Evolutionary conservation across 768 basidiomycete species (phyloP), one percentile per base, ranked within the genome.

Genomic region (Pleurotus ostreatus): DNA sequence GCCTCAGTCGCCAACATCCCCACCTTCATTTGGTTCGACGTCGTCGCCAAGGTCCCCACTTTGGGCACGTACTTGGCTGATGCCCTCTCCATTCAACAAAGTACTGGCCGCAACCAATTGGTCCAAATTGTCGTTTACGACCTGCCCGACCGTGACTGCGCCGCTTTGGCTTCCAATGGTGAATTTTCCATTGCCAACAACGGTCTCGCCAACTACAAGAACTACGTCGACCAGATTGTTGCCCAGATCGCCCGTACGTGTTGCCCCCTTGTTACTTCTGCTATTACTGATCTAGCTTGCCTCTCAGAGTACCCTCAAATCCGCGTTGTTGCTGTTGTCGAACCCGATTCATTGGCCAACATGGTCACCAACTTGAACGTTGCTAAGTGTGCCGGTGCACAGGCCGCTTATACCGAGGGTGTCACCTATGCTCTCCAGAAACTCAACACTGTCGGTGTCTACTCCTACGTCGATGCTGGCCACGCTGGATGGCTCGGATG

Each of bases 401-500:
- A 80, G 61, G 66, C 70, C 30, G 76, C 79, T 12, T 84, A 85
- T 71, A 71, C 76, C 62, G 74, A 71, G 57, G 76, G 78, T 62
- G 75, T 79, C 48, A 79, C 70, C 46, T 84, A 83, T 61, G 82
- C 83, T 26, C 74, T 84, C 47, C 72, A 81, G 64, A 75, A 81
- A 62, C 75, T 84, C 61, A 75, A 76, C 62, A 59, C 72, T 43
- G 76, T 81, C 51, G 80, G 81, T 56, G 81, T 85, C 48, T 81
- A 78, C 76, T 72, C 74, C 69, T 84, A 85, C 69, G 72, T 84
- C 62, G 83, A 84, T 66, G 83, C 82, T 63, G 82, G 81, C 38
- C 81, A 83, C 60, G 81, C 80, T 57, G 82, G 83, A 49, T 85
- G 84, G 84, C 76, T 85, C 58, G 85, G 85, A 39, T 86, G 84